These are phyloP conservation scores for Hypocreales sp. DNA, from an alignment of 2,329 filamentous ascomycete species.

Conservation along the genomic window DNA sequence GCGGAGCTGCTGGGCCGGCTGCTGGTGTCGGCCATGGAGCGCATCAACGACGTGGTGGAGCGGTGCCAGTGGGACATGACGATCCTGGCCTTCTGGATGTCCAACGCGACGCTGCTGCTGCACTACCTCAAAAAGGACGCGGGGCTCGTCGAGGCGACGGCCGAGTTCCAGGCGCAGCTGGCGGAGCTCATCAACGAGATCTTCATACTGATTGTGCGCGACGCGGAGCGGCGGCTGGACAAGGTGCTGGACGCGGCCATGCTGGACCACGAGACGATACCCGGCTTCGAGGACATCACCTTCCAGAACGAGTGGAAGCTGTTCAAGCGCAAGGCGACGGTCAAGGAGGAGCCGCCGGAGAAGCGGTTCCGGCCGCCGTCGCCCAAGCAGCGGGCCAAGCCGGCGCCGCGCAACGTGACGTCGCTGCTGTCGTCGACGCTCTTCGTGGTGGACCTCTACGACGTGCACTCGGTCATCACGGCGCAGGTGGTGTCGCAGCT, in stretches of 20 bases:
- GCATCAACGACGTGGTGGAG: conserved; percentile 95
- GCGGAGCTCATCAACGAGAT: conserved; percentile 96
- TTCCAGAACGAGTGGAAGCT: conserved; percentile 99
- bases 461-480: conserved; percentile 93
- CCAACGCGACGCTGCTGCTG: conserved; percentile 85
- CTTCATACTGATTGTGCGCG: conserved; percentile 91
- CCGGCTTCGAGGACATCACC: conserved; percentile 88
- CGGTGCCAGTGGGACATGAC: conserved; percentile 98
- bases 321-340: conserved; percentile 79
- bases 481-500: conserved; percentile 85
- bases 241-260: conserved; percentile 88
- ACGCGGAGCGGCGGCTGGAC: conserved; percentile 89
- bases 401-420: conserved; percentile 87
- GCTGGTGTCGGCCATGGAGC: conserved; percentile 76
- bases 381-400: conserved; percentile 80
- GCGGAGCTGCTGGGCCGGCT: conserved; percentile 68
- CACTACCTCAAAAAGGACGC: conserved; percentile 94
- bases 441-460: conserved; percentile 96
- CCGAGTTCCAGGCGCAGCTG: conserved; percentile 82
- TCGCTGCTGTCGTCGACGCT: conserved; percentile 89
- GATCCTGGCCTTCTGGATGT: conserved; percentile 96
- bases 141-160: conserved; percentile 64
- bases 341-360: conserved; percentile 79
- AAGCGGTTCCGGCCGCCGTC: conserved; percentile 87
- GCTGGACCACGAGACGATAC: conserved; percentile 96